Evolutionary conservation across 805 yeast genomes (phyloP).

Genomic region (Candida berthetii): DNA sequence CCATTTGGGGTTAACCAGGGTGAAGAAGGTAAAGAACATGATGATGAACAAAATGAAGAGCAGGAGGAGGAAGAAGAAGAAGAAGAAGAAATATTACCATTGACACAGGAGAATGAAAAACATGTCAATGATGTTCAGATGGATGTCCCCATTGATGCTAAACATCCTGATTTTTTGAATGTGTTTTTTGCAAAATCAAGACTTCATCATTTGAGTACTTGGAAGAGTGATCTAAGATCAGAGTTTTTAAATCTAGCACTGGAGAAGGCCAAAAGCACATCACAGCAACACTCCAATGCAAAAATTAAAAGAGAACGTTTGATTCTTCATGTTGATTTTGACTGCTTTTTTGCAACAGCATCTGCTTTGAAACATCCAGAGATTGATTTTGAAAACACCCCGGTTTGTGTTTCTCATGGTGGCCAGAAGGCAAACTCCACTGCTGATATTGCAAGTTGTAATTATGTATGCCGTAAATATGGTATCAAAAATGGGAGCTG

Average conservation of each 20-base stretch:
- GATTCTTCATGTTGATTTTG: conserved; percentile 84
- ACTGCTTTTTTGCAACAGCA: conserved; percentile 88
- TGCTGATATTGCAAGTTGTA: conserved; percentile 89
- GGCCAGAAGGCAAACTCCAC: conserved; percentile 27
- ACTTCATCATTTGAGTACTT: conserved; percentile 79
- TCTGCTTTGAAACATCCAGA: conserved; percentile 56
- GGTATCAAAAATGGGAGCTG: conserved; percentile 93
- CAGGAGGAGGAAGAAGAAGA: conserved; percentile 4
- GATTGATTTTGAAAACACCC: conserved; percentile 39
- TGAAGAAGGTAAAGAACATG: conserved; percentile 3
- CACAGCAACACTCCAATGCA: conserved; percentile 4
- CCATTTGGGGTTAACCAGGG: conserved; percentile 12
- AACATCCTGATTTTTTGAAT: conserved; percentile 68
- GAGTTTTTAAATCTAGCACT: conserved; percentile 49
- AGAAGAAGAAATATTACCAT: conserved; percentile 1
- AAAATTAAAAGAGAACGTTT: conserved; percentile 11
- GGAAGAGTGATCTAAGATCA: conserved; percentile 72
- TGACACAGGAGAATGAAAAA: conserved; percentile 10
- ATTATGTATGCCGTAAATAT: conserved; percentile 72
- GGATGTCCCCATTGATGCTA: conserved; percentile 42
- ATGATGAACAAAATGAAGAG: conserved; percentile 6
- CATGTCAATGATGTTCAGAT: conserved; percentile 1
- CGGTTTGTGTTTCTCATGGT: conserved; percentile 58
- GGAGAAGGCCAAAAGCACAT: conserved; percentile 8
- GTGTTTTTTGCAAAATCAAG: conserved; percentile 77